phyloP scores from a whole-genome alignment of 73 alveolate genomes.

The Symbiodinium pilosum region DNA sequence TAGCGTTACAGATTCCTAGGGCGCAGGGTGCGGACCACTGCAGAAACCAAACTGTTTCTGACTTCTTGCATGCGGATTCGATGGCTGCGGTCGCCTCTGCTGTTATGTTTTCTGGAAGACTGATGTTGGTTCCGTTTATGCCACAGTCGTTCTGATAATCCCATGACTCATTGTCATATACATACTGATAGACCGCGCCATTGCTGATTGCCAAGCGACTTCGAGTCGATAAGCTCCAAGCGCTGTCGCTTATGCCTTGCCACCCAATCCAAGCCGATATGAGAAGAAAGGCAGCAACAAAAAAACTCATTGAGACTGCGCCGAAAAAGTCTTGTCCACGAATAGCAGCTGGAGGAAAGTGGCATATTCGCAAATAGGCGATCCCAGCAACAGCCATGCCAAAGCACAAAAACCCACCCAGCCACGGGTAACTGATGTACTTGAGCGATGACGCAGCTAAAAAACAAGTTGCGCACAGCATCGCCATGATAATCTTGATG shows the following conservation, averaged over 20 bases:
- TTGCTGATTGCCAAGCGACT: constrained; percentile 22
- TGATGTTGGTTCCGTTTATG: not conserved
- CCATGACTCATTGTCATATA: not conserved
- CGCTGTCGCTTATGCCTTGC: constrained; percentile 12
- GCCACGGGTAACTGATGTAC: constrained; percentile 76
- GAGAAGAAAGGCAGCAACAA: constrained; percentile 22
- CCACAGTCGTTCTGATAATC: not conserved
- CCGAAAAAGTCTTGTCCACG: constrained; percentile 51
- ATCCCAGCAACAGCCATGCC: constrained; percentile 17
- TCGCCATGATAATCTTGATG: not conserved
- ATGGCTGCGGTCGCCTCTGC: not conserved
- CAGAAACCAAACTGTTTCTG: constrained; percentile 80
- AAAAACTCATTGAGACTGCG: constrained; percentile 18
- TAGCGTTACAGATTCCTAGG: constrained; percentile 37
- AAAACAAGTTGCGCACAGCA: not conserved
- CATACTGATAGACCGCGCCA: not conserved
- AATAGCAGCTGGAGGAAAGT: not conserved
- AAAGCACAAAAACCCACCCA: constrained; percentile 45
- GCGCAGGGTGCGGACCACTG: constrained; percentile 82
- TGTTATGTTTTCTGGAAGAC: not conserved
- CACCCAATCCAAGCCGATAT: constrained; percentile 54
- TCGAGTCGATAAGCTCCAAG: constrained; percentile 27
- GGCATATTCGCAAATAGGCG: not conserved
- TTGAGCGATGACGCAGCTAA: constrained; percentile 50
- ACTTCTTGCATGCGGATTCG: constrained; percentile 13